phyloP scores from a whole-genome alignment of 352 stramenopile genomes.

The Globisporangium viniferum region DNA sequence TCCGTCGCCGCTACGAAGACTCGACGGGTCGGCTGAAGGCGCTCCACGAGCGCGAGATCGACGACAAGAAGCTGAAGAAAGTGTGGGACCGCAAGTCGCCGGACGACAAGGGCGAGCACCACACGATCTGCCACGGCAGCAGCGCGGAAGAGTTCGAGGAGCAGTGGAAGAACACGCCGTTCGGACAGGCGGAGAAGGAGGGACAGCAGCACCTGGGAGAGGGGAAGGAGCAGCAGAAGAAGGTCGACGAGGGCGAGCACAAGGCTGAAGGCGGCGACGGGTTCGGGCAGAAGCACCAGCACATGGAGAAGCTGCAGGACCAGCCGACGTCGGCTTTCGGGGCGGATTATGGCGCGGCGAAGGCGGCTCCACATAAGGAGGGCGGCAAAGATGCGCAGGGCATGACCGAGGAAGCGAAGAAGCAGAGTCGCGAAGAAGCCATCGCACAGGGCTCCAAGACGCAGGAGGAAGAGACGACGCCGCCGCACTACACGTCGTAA shows the following conservation, averaged over 20 bases:
- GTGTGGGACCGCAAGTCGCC: slow-evolving; percentile 26
- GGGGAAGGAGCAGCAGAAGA: neutral
- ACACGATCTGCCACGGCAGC: slow-evolving; percentile 35
- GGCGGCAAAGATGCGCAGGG: slow-evolving; percentile 23
- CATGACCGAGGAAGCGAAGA: slow-evolving; percentile 31
- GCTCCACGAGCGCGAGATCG: neutral
- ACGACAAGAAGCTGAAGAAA: neutral
- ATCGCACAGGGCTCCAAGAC: slow-evolving; percentile 58
- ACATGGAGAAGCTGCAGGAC: slow-evolving; percentile 15
- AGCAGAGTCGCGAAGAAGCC: slow-evolving; percentile 38
- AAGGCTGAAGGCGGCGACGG: slow-evolving; percentile 8
- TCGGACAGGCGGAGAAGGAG: slow-evolving; percentile 46
- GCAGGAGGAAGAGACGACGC: slow-evolving; percentile 72
- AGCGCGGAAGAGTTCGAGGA: slow-evolving; percentile 61
- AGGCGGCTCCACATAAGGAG: slow-evolving; percentile 41
- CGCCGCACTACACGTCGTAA: slow-evolving; percentile 21
- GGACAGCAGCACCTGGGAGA: slow-evolving; percentile 11
- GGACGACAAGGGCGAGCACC: slow-evolving; percentile 55
- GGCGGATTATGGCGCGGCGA: slow-evolving; percentile 23
- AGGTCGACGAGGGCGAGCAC: slow-evolving; percentile 11
- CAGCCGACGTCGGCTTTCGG: slow-evolving; percentile 3
- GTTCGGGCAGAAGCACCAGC: slow-evolving; percentile 13
- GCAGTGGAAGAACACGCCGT: slow-evolving; percentile 59
- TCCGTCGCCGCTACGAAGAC: neutral
- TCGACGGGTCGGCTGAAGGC: neutral